Base-by-base conservation (phyloP, 139 green algal genomes). In the Chlorella ohadii region DNA sequence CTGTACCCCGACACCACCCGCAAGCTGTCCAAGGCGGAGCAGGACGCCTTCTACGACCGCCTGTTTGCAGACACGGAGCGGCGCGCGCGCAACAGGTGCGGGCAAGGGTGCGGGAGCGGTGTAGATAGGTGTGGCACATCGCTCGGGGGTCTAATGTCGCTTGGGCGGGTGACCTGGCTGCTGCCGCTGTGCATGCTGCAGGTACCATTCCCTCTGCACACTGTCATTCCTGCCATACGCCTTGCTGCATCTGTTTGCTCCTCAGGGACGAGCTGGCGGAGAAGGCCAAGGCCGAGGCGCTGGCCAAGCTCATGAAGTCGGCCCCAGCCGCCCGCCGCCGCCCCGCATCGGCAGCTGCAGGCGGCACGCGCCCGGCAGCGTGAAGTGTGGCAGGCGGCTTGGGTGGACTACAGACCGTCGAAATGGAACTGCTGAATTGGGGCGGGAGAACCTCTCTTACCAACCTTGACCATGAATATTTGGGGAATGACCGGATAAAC, bases 11-110 rank as follows among this genome's bases (percentile, higher is more conserved):
- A 65, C 34, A 33, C 77, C 33, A 78, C 44, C 4, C 51, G 51
- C 51, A 87, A 87, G 77, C 82, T 90, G 67, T 79, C 27, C 36
- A 84, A 85, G 55, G 74, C 78, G 47, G 78, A 91, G 41, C 72
- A 75, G 19, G 82, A 92, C 11, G 79, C 67, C 16, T 92, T 92
- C 72, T 90, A 88, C 17, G 65, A 72, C n/a, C 70, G 89, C 2
- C 83, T 92, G 41, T 79, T 87, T 36, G 63, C 76, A 1, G 87
- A 90, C 63, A 83, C 79, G 17, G 63, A 70, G 51, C 72, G 72
- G 27, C 73, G 87, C 17, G 39, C 63, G 23, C 59, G 71, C 5
- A 85, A 90, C 78, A 76, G 64, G 86, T 83, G 56, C 19, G 86
- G 28, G 7, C 11, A 11, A 6, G 44, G n/a, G n/a, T n/a, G n/a